Evolutionary conservation across 164 flowering plant species (phyloP).

Genomic region (Magnolia officinalis): DNA sequence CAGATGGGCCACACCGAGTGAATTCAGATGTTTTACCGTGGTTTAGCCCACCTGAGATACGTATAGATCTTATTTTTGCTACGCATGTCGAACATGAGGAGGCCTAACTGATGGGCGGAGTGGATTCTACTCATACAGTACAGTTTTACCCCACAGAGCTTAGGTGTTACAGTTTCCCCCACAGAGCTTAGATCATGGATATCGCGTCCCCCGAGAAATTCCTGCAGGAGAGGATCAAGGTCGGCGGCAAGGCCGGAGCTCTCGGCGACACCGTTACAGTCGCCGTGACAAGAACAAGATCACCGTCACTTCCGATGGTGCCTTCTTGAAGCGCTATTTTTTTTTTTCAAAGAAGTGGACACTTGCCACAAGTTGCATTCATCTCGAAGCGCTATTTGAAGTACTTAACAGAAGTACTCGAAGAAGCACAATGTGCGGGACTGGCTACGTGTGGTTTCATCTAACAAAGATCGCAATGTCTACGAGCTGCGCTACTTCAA

Average conservation of each 20-base stretch:
- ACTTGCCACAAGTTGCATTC: no score
- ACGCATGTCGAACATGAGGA: no score
- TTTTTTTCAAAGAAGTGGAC: no score
- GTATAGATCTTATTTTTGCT: no score
- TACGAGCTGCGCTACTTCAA: slow-evolving; percentile 82
- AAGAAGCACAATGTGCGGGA: slow-evolving; percentile 78
- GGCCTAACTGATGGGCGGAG: no score
- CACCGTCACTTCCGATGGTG: slow-evolving; percentile 48
- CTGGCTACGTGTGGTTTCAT: slow-evolving; percentile 72
- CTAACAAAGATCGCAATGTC: slow-evolving; percentile 66
- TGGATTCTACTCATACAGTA: no score
- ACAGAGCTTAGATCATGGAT: slow-evolving; percentile 39
- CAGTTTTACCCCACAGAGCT: no score
- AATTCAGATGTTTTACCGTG: no score
- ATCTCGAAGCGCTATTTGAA: slow-evolving; percentile 74
- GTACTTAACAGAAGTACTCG: slow-evolving; percentile 64
- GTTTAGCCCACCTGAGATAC: no score
- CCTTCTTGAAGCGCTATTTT: slow-evolving; percentile 60
- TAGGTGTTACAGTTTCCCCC: no score
- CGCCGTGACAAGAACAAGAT: slow-evolving; percentile 64
- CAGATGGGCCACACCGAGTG: no score
- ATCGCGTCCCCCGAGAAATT: no score
- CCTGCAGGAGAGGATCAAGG: slow-evolving; percentile 67
- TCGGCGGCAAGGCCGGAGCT: slow-evolving; percentile 66
- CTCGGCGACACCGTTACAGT: slow-evolving; percentile 58